Evolutionary conservation across 495 filamentous ascomycete species (phyloP), one percentile per base, ranked within the genome.

Genomic region (Thermothielavioides terrestris): DNA sequence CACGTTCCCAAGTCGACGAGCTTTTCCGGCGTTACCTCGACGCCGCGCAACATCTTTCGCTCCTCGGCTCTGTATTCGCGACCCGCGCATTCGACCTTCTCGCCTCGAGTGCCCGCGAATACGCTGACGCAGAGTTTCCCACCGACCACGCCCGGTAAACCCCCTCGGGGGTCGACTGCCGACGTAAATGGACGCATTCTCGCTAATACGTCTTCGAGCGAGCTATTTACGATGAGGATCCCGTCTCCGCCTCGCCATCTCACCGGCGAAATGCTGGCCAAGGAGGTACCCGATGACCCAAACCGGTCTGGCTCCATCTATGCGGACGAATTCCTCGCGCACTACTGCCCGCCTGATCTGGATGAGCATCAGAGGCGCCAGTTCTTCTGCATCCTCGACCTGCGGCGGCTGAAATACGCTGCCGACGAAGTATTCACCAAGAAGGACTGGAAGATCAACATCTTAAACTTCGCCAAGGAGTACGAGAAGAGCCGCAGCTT

Each of bases 361-460:
- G 70, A 73, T 47, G 72, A 76, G 34, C 61, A 68, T 15, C 69
- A 75, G 57, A 61, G 70, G 22, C 66, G 68, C 43, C 73, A 75
- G 68, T 76, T 74, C 52, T 76, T 75, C 54, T 76, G 73, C 48
- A 69, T 76, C 42, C 72, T 76, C 30, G 73, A 76, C 56, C 60
- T 76, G 48, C 67, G 73, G 35, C 71, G 73, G 36, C 62, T 76
- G 23, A 76, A 76, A 56, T 75, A 75, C 53, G 68, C 73, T 23
- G 73, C 73, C 20, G 60, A 76, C 41, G 73, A 76, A 46, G 71
- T 76, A 17, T 76, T 76, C 41, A 54, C 53, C 17, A 72, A 70
- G 64, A 76, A 75, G 48, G 72, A 74, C 46, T 76, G 73, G 73
- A 75, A 74, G 53, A 61, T 76, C 43, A 76, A 76, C 47, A 67